A percentile compares a stretch with the other conserved stretches of the same genome.
These are phyloP conservation scores for Fusarium drepaniforme DNA, from an alignment of 2,329 filamentous ascomycete genomes.

Conservation along the genomic window DNA sequence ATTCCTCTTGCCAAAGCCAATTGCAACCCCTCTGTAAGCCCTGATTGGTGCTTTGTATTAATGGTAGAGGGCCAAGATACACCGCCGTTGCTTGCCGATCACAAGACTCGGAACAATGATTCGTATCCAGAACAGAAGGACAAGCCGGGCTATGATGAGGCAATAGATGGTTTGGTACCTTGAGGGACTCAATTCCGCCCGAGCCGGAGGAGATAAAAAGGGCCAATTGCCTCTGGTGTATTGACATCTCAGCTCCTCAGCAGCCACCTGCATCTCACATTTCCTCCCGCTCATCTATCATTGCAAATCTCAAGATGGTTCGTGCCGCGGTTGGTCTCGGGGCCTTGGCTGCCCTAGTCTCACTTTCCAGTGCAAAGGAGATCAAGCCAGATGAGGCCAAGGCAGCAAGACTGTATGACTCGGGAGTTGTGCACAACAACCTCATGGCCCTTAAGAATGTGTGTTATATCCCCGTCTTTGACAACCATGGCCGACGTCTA, in stretches of 20 bases:
- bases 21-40: not conserved
- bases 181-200: not conserved
- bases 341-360: slow-evolving; percentile 15
- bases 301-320: slow-evolving; percentile 29
- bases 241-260: not conserved
- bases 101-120: not conserved
- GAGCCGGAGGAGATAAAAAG: slow-evolving; percentile 7
- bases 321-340: slow-evolving; percentile 28
- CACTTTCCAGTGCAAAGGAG: slow-evolving; percentile 31
- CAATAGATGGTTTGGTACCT: not conserved
- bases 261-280: not conserved
- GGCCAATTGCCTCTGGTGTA: not conserved
- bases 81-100: not conserved
- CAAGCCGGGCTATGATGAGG: too few relatives aligned
- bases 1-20: not conserved
- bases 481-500: accelerated
- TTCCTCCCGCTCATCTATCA: not conserved
- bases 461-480: not conserved
- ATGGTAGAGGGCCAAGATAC: not conserved
- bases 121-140: not conserved
- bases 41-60: slow-evolving; percentile 12
- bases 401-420: slow-evolving; percentile 31
- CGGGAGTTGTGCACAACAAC: slow-evolving; percentile 34
- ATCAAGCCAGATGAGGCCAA: slow-evolving; percentile 28
- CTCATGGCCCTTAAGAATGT: slow-evolving; percentile 35